phyloP scores from a whole-genome alignment of 495 filamentous ascomycete species.

The Ramalina intermedia region DNA sequence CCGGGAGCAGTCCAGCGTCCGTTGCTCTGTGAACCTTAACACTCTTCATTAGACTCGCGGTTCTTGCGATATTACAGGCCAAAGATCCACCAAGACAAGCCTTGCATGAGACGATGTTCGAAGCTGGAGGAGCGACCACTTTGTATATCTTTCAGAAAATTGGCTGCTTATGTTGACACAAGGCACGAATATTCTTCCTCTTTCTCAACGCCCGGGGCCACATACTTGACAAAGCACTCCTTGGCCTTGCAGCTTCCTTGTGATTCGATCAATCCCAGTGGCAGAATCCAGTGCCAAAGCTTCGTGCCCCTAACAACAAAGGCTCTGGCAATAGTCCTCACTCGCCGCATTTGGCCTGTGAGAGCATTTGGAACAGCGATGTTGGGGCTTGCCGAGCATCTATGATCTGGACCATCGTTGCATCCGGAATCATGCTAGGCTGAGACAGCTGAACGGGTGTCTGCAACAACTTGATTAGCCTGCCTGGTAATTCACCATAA shows the following conservation, averaged over 20 bases:
- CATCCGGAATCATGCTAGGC: constrained; percentile 5
- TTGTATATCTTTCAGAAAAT: background rate
- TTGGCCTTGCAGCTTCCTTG: background rate
- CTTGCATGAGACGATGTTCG: background rate
- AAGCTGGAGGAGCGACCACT: background rate
- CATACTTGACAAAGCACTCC: background rate
- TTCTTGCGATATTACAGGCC: background rate
- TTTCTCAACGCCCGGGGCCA: background rate
- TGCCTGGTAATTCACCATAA: background rate
- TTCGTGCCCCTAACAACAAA: background rate
- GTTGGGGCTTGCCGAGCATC: background rate
- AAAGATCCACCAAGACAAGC: background rate
- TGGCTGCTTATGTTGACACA: background rate
- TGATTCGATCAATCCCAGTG: background rate
- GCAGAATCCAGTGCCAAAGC: background rate
- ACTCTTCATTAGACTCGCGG: background rate
- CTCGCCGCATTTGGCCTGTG: background rate
- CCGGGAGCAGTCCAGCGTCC: background rate
- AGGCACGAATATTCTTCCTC: background rate
- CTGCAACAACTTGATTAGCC: constrained; percentile 4
- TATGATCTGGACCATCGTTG: background rate
- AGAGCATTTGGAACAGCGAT: background rate
- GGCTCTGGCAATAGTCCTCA: background rate
- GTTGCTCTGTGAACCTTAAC: background rate
- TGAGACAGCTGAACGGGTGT: constrained; percentile 3